These are phyloP conservation scores for Coemansia sp. DNA, from an alignment of 192 early-diverging fungal genomes.

Conservation along the genomic window DNA sequence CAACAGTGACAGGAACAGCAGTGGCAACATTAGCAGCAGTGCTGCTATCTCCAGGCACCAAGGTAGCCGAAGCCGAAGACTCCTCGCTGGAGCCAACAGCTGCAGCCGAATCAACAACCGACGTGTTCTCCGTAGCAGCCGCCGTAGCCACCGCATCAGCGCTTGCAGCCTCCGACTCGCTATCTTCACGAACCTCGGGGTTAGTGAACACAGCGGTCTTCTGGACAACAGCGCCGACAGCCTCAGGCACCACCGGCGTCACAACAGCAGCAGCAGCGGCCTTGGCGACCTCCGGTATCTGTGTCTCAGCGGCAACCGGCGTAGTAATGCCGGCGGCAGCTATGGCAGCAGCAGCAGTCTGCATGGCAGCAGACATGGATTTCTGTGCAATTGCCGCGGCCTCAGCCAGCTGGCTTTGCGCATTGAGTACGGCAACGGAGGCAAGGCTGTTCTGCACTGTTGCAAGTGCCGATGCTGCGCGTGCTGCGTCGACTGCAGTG, in stretches of 20 bases:
- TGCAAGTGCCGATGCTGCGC: neutral
- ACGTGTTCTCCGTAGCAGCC: neutral
- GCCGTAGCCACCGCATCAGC: neutral
- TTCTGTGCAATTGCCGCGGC: conserved; percentile 17
- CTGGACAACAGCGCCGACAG: neutral
- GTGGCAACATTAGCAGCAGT: neutral
- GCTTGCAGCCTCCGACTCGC: neutral
- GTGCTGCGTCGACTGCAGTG: neutral
- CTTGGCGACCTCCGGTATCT: neutral
- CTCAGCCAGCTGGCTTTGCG: conserved; percentile 13
- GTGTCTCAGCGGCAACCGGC: conserved; percentile 1
- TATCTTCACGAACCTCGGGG: conserved; percentile 3
- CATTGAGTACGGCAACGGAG: conserved; percentile 7
- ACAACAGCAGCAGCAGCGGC: neutral
- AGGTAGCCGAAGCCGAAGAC: neutral
- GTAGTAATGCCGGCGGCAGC: neutral
- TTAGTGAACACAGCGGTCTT: conserved; percentile 4
- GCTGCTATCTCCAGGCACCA: neutral
- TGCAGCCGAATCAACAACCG: neutral
- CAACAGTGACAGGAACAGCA: neutral
- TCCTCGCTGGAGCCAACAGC: neutral
- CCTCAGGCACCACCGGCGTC: neutral
- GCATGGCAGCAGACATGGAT: conserved; percentile 16
- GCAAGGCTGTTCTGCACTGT: conserved; percentile 12
- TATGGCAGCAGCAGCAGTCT: conserved; percentile 13